Evolutionary conservation across 2,329 filamentous ascomycete genomes (phyloP).

Genomic region (Monilinia vaccinii-corymbosi): DNA sequence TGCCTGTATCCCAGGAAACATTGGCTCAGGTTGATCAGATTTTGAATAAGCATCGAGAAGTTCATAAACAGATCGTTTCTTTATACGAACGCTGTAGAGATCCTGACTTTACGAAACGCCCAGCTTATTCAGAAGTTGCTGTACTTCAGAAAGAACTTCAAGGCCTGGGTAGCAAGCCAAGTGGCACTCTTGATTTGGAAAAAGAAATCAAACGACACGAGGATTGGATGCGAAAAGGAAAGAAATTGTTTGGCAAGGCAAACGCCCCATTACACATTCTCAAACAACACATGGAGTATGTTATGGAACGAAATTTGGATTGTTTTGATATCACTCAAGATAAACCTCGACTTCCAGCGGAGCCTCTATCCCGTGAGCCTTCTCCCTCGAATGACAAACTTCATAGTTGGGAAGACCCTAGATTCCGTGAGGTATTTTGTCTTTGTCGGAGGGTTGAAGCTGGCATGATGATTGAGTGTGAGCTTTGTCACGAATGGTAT

Average conservation of each 20-base stretch:
- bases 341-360: conserved; percentile 79
- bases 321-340: conserved; percentile 85
- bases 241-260: conserved; percentile 95
- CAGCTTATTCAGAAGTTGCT: conserved; percentile 75
- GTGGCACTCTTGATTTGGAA: conserved; percentile 84
- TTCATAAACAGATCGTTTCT: conserved; percentile 77
- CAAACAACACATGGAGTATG: conserved; percentile 88
- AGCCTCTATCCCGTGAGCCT: conserved; percentile 81
- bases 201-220: conserved; percentile 91
- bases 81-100: conserved; percentile 71
- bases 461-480: conserved; percentile 99
- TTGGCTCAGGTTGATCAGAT: conserved; percentile 80
- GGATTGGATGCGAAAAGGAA: conserved; percentile 98
- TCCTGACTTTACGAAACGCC: conserved; percentile 66
- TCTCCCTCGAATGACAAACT: conserved; percentile 46
- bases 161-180: conserved; percentile 85
- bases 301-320: conserved; percentile 77
- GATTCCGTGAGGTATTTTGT: conserved; percentile 77
- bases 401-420: conserved; percentile 52
- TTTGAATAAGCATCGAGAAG: conserved; percentile 89
- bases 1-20: conserved; percentile 78
- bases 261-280: conserved; percentile 95
- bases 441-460: conserved; percentile 90
- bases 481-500: conserved; percentile 94
- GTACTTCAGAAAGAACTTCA: conserved; percentile 53